Conservation (phyloP, 805 yeast genomes). For the Candida tibetensis region DNA sequence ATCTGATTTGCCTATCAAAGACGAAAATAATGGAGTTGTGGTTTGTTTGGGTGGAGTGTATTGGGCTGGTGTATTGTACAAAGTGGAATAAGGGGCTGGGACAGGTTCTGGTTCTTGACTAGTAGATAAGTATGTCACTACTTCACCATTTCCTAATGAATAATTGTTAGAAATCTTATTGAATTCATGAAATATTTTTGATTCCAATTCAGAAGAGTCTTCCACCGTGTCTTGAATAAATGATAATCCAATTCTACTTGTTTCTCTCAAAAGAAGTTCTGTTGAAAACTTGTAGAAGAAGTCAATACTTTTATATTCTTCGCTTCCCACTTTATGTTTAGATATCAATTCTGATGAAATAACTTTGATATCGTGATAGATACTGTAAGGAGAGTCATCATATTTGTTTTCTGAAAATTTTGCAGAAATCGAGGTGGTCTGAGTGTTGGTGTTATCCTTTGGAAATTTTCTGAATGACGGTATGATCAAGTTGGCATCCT, state of each 20-base stretch:
- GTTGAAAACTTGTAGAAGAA: slow-evolving; percentile 59
- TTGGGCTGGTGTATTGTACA: slow-evolving; percentile 20
- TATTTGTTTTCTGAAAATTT: slow-evolving; percentile 43
- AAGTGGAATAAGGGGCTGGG: slow-evolving; percentile 14
- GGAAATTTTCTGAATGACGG: slow-evolving; percentile 41
- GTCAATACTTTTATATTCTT: slow-evolving; percentile 53
- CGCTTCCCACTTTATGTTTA: slow-evolving; percentile 47
- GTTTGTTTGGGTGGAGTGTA: slow-evolving; percentile 45
- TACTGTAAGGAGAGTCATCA: slow-evolving; percentile 43
- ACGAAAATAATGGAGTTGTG: slow-evolving; percentile 77
- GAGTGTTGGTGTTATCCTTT: slow-evolving; percentile 20
- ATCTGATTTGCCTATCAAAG: slow-evolving; percentile 63
- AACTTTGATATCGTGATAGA: slow-evolving; percentile 67
- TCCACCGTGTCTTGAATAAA: slow-evolving; percentile 15
- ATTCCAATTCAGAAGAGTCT: slow-evolving; percentile 35
- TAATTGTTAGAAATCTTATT: slow-evolving; percentile 55
- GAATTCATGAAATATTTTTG: slow-evolving; percentile 54
- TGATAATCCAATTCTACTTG: slow-evolving; percentile 41
- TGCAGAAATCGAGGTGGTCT: slow-evolving; percentile 40
- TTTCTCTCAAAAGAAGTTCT: slow-evolving; percentile 63
- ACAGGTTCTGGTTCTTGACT: slow-evolving; percentile 28
- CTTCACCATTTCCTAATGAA: slow-evolving; percentile 57
- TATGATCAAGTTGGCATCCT: slow-evolving; percentile 41
- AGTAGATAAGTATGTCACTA: slow-evolving; percentile 37
- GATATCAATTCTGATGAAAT: slow-evolving; percentile 50